phyloP scores from a whole-genome alignment of 2,329 filamentous ascomycete species.

The Curvularia sp. region DNA sequence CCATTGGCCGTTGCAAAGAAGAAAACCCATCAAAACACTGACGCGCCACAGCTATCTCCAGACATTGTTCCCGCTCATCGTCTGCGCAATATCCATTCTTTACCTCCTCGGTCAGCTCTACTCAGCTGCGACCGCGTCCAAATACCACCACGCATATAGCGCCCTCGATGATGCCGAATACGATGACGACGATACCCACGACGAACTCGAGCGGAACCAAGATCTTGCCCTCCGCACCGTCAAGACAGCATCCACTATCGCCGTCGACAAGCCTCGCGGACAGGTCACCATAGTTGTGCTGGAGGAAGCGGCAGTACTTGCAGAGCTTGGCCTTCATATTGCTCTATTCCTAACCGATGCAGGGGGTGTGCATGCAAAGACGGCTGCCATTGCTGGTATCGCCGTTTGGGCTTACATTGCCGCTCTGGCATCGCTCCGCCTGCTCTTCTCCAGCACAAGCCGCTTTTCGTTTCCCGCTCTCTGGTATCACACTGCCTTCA shows the following conservation, averaged over 20 bases:
- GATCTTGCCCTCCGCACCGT: constrained; percentile 63
- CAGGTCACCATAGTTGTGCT: constrained; percentile 73
- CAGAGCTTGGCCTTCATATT: constrained; percentile 73
- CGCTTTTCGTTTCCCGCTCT: constrained; percentile 73
- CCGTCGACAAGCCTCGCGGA: constrained; percentile 76
- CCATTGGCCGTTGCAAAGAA: constrained; percentile 8
- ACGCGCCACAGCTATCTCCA: constrained; percentile 71
- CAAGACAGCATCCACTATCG: constrained; percentile 63
- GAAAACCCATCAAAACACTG: neutral
- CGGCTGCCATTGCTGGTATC: constrained; percentile 71
- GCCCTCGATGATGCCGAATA: constrained; percentile 56
- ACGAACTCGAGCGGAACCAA: constrained; percentile 66
- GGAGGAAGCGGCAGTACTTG: constrained; percentile 77
- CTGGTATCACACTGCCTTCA: constrained; percentile 89
- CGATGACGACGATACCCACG: constrained; percentile 59
- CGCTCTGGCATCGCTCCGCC: constrained; percentile 72
- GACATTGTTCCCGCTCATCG: constrained; percentile 76
- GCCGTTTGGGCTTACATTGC: constrained; percentile 83
- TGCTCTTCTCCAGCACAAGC: constrained; percentile 67
- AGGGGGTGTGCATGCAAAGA: constrained; percentile 64
- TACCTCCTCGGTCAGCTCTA: constrained; percentile 67
- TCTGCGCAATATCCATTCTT: constrained; percentile 73
- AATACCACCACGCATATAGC: constrained; percentile 65
- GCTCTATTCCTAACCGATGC: constrained; percentile 66
- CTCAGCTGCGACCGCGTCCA: constrained; percentile 58